Conservation (phyloP, 2,329 filamentous ascomycete genomes). For the Pseudocercospora vitis region DNA sequence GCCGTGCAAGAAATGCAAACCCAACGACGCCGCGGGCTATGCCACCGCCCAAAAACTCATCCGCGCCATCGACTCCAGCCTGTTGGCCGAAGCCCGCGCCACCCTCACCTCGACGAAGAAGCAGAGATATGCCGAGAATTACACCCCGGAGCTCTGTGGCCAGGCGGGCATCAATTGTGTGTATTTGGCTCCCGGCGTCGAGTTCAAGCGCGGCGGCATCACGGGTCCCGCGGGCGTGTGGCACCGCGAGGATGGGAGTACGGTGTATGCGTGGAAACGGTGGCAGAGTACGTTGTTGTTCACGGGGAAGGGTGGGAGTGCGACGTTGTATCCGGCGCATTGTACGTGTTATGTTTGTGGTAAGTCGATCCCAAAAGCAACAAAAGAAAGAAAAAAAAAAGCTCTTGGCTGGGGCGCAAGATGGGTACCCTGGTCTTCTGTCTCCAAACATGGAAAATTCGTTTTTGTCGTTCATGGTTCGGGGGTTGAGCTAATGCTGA, state of each 20-base stretch:
- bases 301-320: not conserved
- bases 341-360: no score
- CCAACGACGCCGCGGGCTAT: not conserved
- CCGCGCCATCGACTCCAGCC: not conserved
- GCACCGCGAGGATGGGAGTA: not conserved
- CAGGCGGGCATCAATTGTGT: not conserved
- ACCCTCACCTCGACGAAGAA: not conserved
- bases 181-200: not conserved
- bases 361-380: no score
- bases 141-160: not conserved
- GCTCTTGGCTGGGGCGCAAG: no score
- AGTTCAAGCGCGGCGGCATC: not conserved
- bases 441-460: no score
- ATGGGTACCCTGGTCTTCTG: no score
- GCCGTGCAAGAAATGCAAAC: not conserved
- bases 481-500: no score
- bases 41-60: not conserved
- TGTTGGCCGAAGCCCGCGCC: not conserved
- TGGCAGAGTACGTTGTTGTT: not conserved
- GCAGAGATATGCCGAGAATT: not conserved
- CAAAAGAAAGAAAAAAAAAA: no score
- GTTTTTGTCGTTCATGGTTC: no score
- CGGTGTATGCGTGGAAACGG: not conserved
- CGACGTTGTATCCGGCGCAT: not conserved
- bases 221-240: not conserved